Percentiles rank a stretch among this genome's conserved stretches.
These are phyloP conservation scores for Diutina rugosa DNA, from an alignment of 1,139 yeast genomes.

Conservation along the genomic window DNA sequence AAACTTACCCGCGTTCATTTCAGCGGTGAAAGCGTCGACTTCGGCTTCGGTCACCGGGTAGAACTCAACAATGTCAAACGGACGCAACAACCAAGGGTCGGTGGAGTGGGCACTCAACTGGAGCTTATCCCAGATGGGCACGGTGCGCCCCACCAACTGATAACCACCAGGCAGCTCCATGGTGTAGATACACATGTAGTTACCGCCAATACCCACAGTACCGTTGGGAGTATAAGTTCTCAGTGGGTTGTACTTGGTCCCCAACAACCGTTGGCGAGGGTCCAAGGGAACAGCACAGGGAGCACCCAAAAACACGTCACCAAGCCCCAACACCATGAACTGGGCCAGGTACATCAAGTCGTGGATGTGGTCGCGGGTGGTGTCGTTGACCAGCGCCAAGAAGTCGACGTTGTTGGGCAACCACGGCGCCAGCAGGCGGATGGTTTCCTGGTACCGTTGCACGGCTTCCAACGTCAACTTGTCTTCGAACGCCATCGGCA, in stretches of 20 bases:
- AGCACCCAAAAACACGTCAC: slow-evolving; percentile 95
- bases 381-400: slow-evolving; percentile 75
- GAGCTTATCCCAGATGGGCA: slow-evolving; percentile 95
- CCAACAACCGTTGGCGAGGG: slow-evolving; percentile 86
- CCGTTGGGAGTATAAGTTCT: slow-evolving; percentile 95
- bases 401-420: slow-evolving; percentile 94
- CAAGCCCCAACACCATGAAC: slow-evolving; percentile 85
- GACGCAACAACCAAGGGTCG: slow-evolving; percentile 80
- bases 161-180: slow-evolving; percentile 99
- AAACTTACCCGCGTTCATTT: slow-evolving; percentile 73
- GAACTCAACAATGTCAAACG: slow-evolving; percentile 90
- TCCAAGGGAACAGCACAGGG: slow-evolving; percentile 98
- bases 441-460: slow-evolving; percentile 82
- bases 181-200: slow-evolving; percentile 96
- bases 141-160: slow-evolving; percentile 90
- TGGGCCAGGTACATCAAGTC: slow-evolving; percentile 81
- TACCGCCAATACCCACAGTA: slow-evolving; percentile 95
- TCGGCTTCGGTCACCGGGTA: slow-evolving; percentile 83
- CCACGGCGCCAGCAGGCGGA: slow-evolving; percentile 92
- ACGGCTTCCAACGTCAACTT: slow-evolving; percentile 80
- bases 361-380: slow-evolving; percentile 61
- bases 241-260: slow-evolving; percentile 92
- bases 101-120: slow-evolving; percentile 59
- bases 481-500: slow-evolving; percentile 97
- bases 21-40: slow-evolving; percentile 57